phyloP scores from a whole-genome alignment of 345 rosid genomes.

The Erodium maritimum region DNA sequence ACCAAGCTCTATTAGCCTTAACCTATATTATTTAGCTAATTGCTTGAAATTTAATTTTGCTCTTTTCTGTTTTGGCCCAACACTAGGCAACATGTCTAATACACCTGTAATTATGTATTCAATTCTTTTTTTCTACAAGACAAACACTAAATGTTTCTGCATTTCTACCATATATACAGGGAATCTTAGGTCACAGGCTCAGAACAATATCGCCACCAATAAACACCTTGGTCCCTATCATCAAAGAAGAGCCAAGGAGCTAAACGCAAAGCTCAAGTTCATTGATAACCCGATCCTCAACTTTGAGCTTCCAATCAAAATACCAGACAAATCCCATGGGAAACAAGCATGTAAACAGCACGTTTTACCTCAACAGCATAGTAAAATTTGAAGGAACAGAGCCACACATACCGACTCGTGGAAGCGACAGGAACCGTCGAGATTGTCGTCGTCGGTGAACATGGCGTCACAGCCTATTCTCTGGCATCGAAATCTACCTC shows the following conservation, averaged over 20 bases:
- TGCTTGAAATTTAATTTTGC: not conserved
- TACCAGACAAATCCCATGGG: not conserved
- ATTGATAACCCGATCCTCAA: not conserved
- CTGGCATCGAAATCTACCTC: conserved; percentile 43
- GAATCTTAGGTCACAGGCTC: not conserved
- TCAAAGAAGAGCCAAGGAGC: not conserved
- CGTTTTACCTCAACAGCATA: not conserved
- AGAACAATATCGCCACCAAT: not conserved
- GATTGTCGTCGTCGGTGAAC: conserved; percentile 74
- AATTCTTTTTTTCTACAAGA: not conserved
- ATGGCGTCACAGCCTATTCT: conserved; percentile 77
- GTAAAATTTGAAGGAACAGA: not conserved
- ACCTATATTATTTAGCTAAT: no score
- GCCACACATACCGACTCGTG: conserved; percentile 49
- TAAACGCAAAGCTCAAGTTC: not conserved
- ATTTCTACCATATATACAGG: not conserved
- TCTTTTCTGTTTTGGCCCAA: not conserved
- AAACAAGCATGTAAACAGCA: no score
- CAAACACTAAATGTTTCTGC: not conserved
- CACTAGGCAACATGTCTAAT: not conserved
- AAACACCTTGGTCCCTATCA: not conserved
- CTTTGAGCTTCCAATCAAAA: not conserved
- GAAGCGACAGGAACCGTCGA: conserved; percentile 71
- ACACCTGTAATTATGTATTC: not conserved
- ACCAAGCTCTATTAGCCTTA: no score